phyloP scores from a whole-genome alignment of 441 rosid species.

The Macaranga tanarius region DNA sequence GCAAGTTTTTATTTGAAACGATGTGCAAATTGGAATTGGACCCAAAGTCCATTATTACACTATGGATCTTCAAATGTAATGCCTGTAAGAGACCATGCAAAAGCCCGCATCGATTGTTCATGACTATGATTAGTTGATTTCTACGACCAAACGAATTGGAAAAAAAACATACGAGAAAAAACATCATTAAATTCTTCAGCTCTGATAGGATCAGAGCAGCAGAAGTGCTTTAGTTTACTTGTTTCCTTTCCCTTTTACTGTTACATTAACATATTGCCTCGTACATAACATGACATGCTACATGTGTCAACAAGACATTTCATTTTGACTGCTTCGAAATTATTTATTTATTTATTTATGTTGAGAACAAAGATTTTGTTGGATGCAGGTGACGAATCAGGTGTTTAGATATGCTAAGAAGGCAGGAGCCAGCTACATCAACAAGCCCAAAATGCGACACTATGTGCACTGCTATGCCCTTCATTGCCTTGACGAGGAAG shows the following conservation, averaged over 20 bases:
- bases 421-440: constrained; percentile 89
- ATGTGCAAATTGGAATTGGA: background rate
- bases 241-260: background rate
- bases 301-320: background rate
- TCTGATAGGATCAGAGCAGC: constrained; percentile 1
- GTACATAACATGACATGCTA: background rate
- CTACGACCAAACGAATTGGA: constrained; percentile 8
- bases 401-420: constrained; percentile 90
- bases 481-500: constrained; percentile 84
- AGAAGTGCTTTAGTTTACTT: background rate
- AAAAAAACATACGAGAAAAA: background rate
- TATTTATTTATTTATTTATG: background rate
- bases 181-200: constrained; percentile 2
- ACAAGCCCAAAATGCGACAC: constrained; percentile 98
- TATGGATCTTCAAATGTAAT: background rate
- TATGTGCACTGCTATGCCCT: constrained; percentile 96
- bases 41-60: background rate
- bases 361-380: background rate
- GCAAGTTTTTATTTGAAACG: background rate
- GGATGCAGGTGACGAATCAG: constrained; percentile 80
- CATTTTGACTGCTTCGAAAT: too few species aligned
- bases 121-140: constrained; percentile 7
- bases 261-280: background rate
- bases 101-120: background rate
- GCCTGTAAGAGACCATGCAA: background rate